Evolutionary conservation across 192 early-diverging fungal species (phyloP).

Genomic region (Coemansia sp.): DNA sequence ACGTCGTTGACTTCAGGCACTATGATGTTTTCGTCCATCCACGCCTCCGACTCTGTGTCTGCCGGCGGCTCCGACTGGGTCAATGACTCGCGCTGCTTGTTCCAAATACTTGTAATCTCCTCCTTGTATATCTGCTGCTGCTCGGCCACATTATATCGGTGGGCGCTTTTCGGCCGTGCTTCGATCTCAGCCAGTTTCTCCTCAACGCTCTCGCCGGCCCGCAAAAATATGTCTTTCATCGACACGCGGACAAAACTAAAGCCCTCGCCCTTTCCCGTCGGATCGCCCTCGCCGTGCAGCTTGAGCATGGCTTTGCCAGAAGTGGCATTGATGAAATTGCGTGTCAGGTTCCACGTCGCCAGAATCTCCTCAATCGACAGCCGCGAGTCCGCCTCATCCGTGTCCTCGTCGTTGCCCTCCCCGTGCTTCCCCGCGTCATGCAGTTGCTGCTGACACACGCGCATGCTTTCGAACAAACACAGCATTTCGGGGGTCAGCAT

Average conservation of each 20-base stretch:
- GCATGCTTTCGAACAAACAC: constrained; percentile 92
- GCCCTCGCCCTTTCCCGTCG: constrained; percentile 90
- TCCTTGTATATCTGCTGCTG: constrained; percentile 93
- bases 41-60: constrained; percentile 22
- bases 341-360: constrained; percentile 92
- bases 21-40: constrained; percentile 39
- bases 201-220: constrained; percentile 79
- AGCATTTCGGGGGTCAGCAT: constrained; percentile 93
- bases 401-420: constrained; percentile 68
- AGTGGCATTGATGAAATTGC: constrained; percentile 92
- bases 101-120: constrained; percentile 95
- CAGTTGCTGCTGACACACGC: constrained; percentile 88
- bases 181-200: constrained; percentile 85
- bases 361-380: constrained; percentile 90
- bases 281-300: constrained; percentile 95
- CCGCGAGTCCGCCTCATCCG: constrained; percentile 62
- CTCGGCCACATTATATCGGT: constrained; percentile 86
- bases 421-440: constrained; percentile 81
- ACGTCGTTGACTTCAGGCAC: constrained; percentile 51
- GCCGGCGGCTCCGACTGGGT: constrained; percentile 56
- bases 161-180: constrained; percentile 75
- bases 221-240: constrained; percentile 97
- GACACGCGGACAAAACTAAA: constrained; percentile 97
- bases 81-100: constrained; percentile 73
- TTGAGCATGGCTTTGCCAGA: constrained; percentile 94